A percentile compares a stretch with the other conserved stretches of the same genome.
These are phyloP conservation scores for Phytophthora brassicae DNA, from an alignment of 352 stramenopile genomes.

Conservation along the genomic window DNA sequence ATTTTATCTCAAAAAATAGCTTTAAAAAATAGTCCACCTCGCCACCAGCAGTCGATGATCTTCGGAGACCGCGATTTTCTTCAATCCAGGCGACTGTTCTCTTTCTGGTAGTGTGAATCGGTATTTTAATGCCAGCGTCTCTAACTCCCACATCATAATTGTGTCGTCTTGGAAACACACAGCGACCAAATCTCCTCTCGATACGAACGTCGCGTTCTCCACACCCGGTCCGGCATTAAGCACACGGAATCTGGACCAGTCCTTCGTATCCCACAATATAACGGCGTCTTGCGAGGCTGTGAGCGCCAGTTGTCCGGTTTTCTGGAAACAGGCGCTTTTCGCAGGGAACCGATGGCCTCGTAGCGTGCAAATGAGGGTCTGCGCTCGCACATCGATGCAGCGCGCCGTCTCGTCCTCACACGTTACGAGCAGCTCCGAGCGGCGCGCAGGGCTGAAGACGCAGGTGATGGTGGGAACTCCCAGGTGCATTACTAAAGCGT, in stretches of 20 bases:
- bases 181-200: slow-evolving; percentile 60
- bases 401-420: slow-evolving; percentile 81
- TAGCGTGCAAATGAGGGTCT: slow-evolving; percentile 78
- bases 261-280: slow-evolving; percentile 84
- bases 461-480: slow-evolving; percentile 58
- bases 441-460: slow-evolving; percentile 69
- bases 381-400: slow-evolving; percentile 78
- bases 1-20: background rate
- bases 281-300: slow-evolving; percentile 78
- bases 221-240: slow-evolving; percentile 76
- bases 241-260: slow-evolving; percentile 82
- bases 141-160: slow-evolving; percentile 88
- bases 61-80: slow-evolving; percentile 74
- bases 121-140: slow-evolving; percentile 70
- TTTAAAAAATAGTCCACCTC: slow-evolving; percentile 38
- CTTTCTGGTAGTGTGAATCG: slow-evolving; percentile 68
- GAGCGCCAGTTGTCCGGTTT: slow-evolving; percentile 67
- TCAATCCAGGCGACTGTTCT: slow-evolving; percentile 58
- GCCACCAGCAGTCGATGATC: slow-evolving; percentile 77
- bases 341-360: slow-evolving; percentile 62
- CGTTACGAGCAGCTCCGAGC: slow-evolving; percentile 78
- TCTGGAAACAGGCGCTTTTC: slow-evolving; percentile 67
- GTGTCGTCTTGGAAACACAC: slow-evolving; percentile 84
- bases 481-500: slow-evolving; percentile 72
- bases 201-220: slow-evolving; percentile 64